Evolutionary conservation across 257 asterid genomes (phyloP).

Genomic region (Nemophila menziesii): DNA sequence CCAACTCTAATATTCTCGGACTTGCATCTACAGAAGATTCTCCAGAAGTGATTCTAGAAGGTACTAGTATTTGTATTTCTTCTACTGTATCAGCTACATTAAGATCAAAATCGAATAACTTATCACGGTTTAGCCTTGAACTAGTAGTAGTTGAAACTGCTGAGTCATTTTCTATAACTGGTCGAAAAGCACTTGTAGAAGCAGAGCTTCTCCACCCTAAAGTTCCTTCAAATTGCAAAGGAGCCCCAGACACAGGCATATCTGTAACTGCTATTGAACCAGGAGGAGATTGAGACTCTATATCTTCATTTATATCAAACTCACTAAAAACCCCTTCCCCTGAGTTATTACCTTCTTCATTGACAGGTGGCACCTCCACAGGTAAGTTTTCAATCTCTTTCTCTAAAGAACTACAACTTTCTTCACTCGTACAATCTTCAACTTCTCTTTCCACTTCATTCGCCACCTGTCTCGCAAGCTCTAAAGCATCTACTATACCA

Average conservation of each 20-base stretch:
- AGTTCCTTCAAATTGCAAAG: conserved; percentile 64
- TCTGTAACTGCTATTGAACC: conserved; percentile 51
- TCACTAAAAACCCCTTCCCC: conserved; percentile 30
- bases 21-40: conserved; percentile 50
- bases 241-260: conserved; percentile 44
- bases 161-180: conserved; percentile 33
- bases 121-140: conserved; percentile 34
- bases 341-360: too few species aligned
- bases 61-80: conserved; percentile 20
- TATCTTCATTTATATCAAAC: conserved; percentile 83
- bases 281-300: too few species aligned
- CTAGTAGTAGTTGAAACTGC: conserved; percentile 43
- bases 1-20: conserved; percentile 41
- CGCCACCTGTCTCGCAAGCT: conserved; percentile 71
- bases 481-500: conserved; percentile 64
- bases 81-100: conserved; percentile 50
- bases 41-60: conserved; percentile 29
- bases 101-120: conserved; percentile 52
- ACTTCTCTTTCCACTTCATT: conserved; percentile 78
- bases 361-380: conserved; percentile 25
- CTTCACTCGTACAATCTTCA: conserved; percentile 46
- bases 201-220: conserved; percentile 88
- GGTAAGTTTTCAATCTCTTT: conserved; percentile 32
- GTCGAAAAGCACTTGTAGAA: conserved; percentile 64
- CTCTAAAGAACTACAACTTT: conserved; percentile 57